These are phyloP conservation scores for Alternaria hordeiaustralica DNA, from an alignment of 2,329 filamentous ascomycete genomes.

Conservation along the genomic window DNA sequence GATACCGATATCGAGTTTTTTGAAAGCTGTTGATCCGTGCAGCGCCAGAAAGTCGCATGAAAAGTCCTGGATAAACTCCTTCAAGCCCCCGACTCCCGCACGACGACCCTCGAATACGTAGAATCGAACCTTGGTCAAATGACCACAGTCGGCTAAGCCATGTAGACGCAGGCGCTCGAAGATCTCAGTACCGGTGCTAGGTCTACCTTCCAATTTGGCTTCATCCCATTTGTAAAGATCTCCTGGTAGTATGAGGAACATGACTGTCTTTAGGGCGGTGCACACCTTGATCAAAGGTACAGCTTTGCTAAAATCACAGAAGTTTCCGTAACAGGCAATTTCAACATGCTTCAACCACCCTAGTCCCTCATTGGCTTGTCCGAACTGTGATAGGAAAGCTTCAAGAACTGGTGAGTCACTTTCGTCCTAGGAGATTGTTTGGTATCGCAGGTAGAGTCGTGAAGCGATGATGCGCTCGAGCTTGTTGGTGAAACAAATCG, in stretches of 20 bases:
- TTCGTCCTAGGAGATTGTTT: not conserved
- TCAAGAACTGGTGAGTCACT: not conserved
- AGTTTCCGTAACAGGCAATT: not conserved
- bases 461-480: not conserved
- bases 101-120: accelerated
- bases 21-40: not conserved
- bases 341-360: not conserved
- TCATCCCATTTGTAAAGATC: too few species aligned
- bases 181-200: not conserved
- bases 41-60: not conserved
- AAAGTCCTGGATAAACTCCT: not conserved
- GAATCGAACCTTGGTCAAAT: not conserved
- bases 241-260: accelerated
- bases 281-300: not conserved
- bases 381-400: not conserved
- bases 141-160: not conserved
- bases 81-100: not conserved
- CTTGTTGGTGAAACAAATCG: not conserved
- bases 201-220: too few species aligned
- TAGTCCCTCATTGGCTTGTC: not conserved
- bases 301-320: not conserved
- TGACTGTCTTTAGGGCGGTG: not conserved
- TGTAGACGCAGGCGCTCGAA: not conserved
- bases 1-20: not conserved
- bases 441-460: not conserved